Evolutionary conservation across 192 early-diverging fungal genomes (phyloP), one percentile per base, ranked within the genome.

Genomic region (Rhizophlyctis rosea): DNA sequence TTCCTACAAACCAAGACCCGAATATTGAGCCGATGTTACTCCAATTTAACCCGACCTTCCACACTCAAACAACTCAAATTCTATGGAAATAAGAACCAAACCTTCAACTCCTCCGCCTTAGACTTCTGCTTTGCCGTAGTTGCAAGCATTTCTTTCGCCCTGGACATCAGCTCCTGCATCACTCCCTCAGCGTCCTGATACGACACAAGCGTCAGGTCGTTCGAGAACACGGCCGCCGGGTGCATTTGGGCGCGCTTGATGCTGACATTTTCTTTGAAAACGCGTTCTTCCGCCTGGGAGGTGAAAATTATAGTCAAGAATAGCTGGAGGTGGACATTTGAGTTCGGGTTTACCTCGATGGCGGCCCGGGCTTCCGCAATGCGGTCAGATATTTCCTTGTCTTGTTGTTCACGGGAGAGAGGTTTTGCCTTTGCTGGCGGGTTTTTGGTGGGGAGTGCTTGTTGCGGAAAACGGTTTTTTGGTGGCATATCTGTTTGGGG

Each of bases 181-280:
- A 57, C 61, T 7, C 59, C 69, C 24, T 61, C 67, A 9, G 58
- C 57, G 21, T 61, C 52, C 13, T 11, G 27, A 1, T 59, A 16
- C 7, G 51, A 65, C 1, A 28, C 27, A 21, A 51, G 4, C n/a
- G 69, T 56, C 16, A 60, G 18, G 9, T 68, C 58, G 2, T 57
- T 14, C 9, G 63, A 65, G 30, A 71, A 71, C n/a, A 66, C 44
- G 21, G 69, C 39, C 29, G 64, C 57, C 24, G 69, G 69, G 27
- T 71, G 69, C 18, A 65, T 54, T n/a, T 71, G 69, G 24, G 18
- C 44, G 7, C 69, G 55, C 30, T 50, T 54, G 31, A 71, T 56
- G 27, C 30, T 30, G 21, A 65, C 34, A 33, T 61, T 59, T 54
- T 71, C 69, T 23, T 57, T 39, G 33, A 60, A 65, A 0, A 55